phyloP scores from a whole-genome alignment of 2,329 filamentous ascomycete species.

The Trichoderma koningiopsis region DNA sequence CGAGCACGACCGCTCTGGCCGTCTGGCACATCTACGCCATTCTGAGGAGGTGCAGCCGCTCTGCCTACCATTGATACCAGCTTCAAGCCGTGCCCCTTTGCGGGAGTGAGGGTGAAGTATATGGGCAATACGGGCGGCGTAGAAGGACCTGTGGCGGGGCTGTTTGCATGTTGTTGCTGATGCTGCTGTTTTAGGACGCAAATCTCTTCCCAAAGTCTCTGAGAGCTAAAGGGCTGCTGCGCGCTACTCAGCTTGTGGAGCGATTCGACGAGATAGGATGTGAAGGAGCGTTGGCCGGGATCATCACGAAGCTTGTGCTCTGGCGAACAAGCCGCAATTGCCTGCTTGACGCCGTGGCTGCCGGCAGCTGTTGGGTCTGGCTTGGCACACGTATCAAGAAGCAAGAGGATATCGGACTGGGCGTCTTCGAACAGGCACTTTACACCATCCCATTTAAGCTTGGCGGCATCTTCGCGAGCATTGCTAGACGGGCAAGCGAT shows the following conservation, averaged over 20 bases:
- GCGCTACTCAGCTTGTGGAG: constrained; percentile 53
- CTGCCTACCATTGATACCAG: constrained; percentile 51
- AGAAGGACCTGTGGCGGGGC: constrained; percentile 36
- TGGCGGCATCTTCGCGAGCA: constrained; percentile 58
- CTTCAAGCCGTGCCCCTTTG: constrained; percentile 55
- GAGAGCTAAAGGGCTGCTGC: constrained; percentile 57
- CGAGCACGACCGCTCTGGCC: constrained; percentile 31
- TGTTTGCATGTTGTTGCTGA: constrained; percentile 47
- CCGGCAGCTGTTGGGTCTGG: constrained; percentile 53
- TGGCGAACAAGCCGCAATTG: constrained; percentile 60
- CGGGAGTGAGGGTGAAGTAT: constrained; percentile 58
- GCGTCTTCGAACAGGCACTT: constrained; percentile 64
- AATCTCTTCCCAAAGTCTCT: constrained; percentile 60
- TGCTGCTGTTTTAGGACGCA: constrained; percentile 44
- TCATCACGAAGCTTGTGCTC: constrained; percentile 51
- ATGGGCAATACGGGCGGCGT: constrained; percentile 46
- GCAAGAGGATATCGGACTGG: constrained; percentile 62
- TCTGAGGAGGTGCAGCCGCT: constrained; percentile 34
- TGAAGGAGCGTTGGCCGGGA: constrained; percentile 56
- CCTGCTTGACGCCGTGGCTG: constrained; percentile 61
- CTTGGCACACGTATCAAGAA: constrained; percentile 64
- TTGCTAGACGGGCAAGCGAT: constrained; percentile 47
- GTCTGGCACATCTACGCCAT: constrained; percentile 34
- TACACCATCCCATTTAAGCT: constrained; percentile 65
- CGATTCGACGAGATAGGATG: constrained; percentile 57